Base-by-base conservation (phyloP, 2,329 filamentous ascomycete species). In the Dryadomyces quercivorus region DNA sequence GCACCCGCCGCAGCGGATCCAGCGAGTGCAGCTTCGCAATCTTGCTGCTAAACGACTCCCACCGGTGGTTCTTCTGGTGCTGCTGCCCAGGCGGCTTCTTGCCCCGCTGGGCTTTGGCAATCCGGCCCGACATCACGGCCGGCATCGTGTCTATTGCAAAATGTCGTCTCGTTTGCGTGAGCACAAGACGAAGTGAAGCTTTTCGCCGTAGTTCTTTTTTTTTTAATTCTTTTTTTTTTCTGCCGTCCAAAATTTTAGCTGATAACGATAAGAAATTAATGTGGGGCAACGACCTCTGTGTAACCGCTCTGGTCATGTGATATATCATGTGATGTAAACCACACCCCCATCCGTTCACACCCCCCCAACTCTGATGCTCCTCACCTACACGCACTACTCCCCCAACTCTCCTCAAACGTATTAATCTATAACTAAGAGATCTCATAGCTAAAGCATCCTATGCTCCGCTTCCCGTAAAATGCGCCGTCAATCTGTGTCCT, bases 1-100 rank as follows among this genome's bases (percentile, higher is more conserved):
- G 88, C 63, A 94, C 86, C 71, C 85, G 85, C 69, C 93, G 89
- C 61, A 98, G 80, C 48, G 93, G 93, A 64, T 98, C 92, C 71
- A 98, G 78, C 36, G 82, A 82, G 70, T 88, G 93, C 65, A 97
- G 80, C 68, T 91, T 93, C 59, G 88, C 82, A 67, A 97, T 88
- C 69, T 94, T 93, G 65, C 85, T 81, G 57, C 85, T 88, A 71
- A 97, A 97, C 59, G 88, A 85, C 71, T 96, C 86, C 81, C 89
- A 97, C 66, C 88, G 80, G 71, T 96, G 88, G 52, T 88, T 86
- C 65, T 88, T 91, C 58, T 85, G 83, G 61, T 90, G 87, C 42
- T 57, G 55, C 45, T 59, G 56, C n/a, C 52, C 55, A 9, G 55
- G 40, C 51, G 76, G 75, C 58, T 78, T 77, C 66, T 86, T 89